Evolutionary conservation across 2,329 filamentous ascomycete genomes (phyloP).

Genomic region (Alternaria ethzedia): DNA sequence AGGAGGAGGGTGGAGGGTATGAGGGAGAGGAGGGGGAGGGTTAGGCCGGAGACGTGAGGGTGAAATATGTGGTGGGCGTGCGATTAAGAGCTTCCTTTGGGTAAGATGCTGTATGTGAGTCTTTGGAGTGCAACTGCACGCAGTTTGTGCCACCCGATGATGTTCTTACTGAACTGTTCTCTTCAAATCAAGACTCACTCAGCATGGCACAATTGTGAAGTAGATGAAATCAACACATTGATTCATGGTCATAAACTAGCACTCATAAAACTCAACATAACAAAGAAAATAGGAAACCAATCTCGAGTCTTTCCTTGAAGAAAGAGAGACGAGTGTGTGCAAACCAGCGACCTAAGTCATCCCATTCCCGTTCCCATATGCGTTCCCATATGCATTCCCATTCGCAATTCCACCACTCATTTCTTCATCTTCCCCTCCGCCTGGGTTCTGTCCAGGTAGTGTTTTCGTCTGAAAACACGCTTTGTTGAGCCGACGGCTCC

Average conservation of each 20-base stretch:
- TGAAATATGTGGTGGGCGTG: neutral
- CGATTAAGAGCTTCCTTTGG: neutral
- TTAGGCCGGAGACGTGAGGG: conserved; percentile 34
- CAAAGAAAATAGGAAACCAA: neutral
- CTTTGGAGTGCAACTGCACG: neutral
- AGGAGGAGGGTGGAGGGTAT: conserved; percentile 73
- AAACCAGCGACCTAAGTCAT: neutral
- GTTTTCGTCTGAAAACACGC: neutral
- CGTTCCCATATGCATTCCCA: neutral
- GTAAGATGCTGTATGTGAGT: neutral
- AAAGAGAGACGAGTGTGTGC: neutral
- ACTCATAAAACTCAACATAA: neutral
- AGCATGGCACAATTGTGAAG: neutral
- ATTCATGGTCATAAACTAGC: neutral
- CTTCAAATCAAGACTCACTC: neutral
- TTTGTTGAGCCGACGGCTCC: conserved; percentile 6
- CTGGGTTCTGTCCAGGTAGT: neutral
- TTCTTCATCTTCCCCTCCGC: neutral
- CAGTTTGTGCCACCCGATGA: neutral
- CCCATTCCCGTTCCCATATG: neutral
- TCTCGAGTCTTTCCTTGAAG: neutral
- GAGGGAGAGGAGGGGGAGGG: conserved; percentile 64
- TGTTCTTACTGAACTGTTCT: too few species aligned
- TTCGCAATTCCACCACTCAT: neutral
- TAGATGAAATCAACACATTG: neutral